Base-by-base conservation (phyloP, 1,284 basidiomycete species). In the Sphaerobolus stellatus region DNA sequence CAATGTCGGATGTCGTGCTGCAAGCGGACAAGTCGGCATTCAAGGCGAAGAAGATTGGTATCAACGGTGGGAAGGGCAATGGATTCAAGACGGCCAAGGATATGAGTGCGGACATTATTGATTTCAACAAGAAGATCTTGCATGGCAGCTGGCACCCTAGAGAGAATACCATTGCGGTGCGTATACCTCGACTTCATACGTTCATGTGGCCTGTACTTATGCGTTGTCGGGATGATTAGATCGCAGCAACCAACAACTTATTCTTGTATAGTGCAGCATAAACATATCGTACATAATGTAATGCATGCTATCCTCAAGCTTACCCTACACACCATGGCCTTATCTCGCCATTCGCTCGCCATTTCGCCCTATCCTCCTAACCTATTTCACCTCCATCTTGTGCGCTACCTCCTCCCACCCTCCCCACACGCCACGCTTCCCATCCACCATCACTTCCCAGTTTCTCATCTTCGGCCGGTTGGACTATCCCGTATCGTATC, bases 1-100 rank as follows among this genome's bases (percentile, higher is more conserved):
- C 89, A 40, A 75, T 88, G 63, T 90, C 88, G 59, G 96, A 98
- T 66, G 86, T 97, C 33, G 93, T 98, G 14, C 74, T 99, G 55
- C 97, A 99, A 74, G 97, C 97, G 5, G 97, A 99, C 78, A 99
- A 99, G 75, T 96, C 94, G 14, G 96, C 96, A 5, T 99, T 99
- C 81, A 99, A 99, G 75, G 93, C 93, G 48, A 99, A 98, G 86
- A 98, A 98, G 80, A 92, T 96, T 58, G 92, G 89, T 16, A 90
- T 88, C 1, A 87, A 90, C 11, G 75, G 92, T 56, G 73, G 80
- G 18, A 83, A 79, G 27, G 71, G 80, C 60, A 88, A 91, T 63
- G 84, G 86, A 66, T 56, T 77, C 43, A 75, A 86, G 62, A 76
- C 79, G 38, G 81, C 83, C 45, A 91, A 94, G 62, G 84, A 84